Conservation (phyloP, 139 green algal species). For the Tetraselmis striata region DNA sequence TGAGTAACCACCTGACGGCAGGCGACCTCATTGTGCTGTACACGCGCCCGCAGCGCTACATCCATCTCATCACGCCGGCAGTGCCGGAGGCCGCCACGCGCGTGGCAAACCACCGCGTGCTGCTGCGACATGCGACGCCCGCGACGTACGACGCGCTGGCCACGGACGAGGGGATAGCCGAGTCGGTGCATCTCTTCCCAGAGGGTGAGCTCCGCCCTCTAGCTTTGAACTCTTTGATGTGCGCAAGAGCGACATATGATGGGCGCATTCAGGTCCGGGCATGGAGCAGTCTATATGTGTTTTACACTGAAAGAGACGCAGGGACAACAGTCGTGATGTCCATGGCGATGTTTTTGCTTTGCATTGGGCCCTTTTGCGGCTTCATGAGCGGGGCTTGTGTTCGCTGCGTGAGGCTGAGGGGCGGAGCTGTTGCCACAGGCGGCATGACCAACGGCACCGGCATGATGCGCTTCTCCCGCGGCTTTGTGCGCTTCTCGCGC, state of each 20-base stretch:
- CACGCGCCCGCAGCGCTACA: constrained; percentile 28
- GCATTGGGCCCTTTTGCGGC: too few relatives aligned
- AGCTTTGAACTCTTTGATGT: too few relatives aligned
- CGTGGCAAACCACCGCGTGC: constrained; percentile 32
- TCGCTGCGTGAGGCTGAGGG: too few relatives aligned
- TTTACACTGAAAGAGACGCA: too few relatives aligned
- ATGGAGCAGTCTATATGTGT: too few relatives aligned
- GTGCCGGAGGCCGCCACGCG: constrained; percentile 30
- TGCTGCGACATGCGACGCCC: constrained; percentile 36
- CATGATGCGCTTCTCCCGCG: constrained; percentile 49
- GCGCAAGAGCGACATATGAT: too few relatives aligned
- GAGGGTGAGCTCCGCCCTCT: too few relatives aligned
- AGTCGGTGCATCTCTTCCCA: constrained; percentile 41
- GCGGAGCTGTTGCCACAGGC: too few relatives aligned
- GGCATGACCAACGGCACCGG: constrained; percentile 54
- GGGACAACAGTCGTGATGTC: too few relatives aligned
- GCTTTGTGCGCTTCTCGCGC: constrained; percentile 45
- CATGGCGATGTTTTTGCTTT: too few relatives aligned
- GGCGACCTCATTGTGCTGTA: constrained; percentile 59
- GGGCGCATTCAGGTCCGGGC: too few relatives aligned
- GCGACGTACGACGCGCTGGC: constrained; percentile 33
- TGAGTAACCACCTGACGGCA: constrained; percentile 47
- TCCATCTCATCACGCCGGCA: constrained; percentile 42
- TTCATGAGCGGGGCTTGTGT: too few relatives aligned
- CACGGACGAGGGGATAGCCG: neutral